Evolutionary conservation across 2,329 filamentous ascomycete genomes (phyloP), one percentile per base, ranked within the genome.

Genomic region (Neofusicoccum sp.): DNA sequence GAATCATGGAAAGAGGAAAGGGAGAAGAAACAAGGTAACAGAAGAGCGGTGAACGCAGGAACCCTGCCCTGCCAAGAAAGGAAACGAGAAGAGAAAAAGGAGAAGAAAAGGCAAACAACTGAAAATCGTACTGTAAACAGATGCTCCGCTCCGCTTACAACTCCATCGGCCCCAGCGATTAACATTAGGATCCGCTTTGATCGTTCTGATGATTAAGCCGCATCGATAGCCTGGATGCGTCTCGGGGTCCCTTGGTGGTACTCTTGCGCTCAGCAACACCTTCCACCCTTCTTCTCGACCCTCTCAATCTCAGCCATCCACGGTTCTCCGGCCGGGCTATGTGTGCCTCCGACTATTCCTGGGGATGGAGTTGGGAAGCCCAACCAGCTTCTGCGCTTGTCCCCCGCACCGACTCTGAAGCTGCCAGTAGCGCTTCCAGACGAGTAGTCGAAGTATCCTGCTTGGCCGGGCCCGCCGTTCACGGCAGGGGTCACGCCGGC

Each of bases 371-470:
- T 74, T 2, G 85, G 82, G 66, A 89, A 83, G 0, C 86, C 85
- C 54, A 90, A 75, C 88, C 88, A 90, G 72, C 87, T 89, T 66
- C 85, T 79, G 67, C 87, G 78, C 77, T 89, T 89, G 71, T 89
- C 86, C 1, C 84, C 84, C 60, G 78, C 70, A 1, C 84, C 84
- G 4, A 87, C 67, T 34, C 86, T 78, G 68, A 89, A 89, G 71
- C 85, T 89, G 0, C 86, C 85, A 43, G 79, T 82, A 0, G 78
- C 79, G 79, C 77, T 69, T 73, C 77, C 65, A 71, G 76, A 70
- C 50, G 74, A 76, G 28, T 77, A 76, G 62, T 85, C 83, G 64
- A 84, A 84, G 67, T 84, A 81, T 3, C 78, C 78, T 36, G 74
- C 76, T 44, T 69, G 71, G 44, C 71, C 71, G 28, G 56, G 56